Evolutionary conservation across 2,329 filamentous ascomycete species (phyloP), one percentile per base, ranked within the genome.

Genomic region (Claviceps africana): DNA sequence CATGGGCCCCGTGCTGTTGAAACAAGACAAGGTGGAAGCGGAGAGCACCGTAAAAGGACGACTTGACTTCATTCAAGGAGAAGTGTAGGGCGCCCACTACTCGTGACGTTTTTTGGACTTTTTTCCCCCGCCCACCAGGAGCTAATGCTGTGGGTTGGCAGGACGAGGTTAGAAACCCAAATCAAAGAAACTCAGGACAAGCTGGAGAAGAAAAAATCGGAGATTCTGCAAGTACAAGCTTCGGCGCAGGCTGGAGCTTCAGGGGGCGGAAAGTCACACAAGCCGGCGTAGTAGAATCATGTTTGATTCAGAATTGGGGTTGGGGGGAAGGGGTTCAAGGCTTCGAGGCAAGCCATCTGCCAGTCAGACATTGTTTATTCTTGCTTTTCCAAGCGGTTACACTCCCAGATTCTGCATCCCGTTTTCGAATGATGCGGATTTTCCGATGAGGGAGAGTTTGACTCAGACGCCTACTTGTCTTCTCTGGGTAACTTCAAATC

Each of bases 21-120:
- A 97, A 75, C 93, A 98, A 69, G 93, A 97, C 53, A 90, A 87
- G 67, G 72, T 81, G 1, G 93, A 98, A 66, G 93, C 93, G 0
- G 82, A 89, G 58, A 85, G 87, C 74, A 90, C 89, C 0, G 93
- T 98, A 19, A 88, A 94, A 60, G 88, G 88, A 21, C 82, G 93
- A 25, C 68, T 98, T 49, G 89, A 95, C 58, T 97, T 91, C 64
- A 98, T 98, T 58, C 79, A 83, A 58, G 88, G 91, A 63, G 91
- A 98, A 65, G 93, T 97, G 89, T 95, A 66, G 67, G 83, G 83
- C 65, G 31, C 46, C 46, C 31, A n/a, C 17, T 10, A 19, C 10
- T 7, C 8, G 31, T 11, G 17, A 28, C 19, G 13, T 11, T 21
- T 33, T 25, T 13, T 30, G n/a, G n/a, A n/a, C n/a, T n/a, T n/a